Evolutionary conservation across 129 eudicot species (phyloP).

Genomic region (Centaurea solstitialis): DNA sequence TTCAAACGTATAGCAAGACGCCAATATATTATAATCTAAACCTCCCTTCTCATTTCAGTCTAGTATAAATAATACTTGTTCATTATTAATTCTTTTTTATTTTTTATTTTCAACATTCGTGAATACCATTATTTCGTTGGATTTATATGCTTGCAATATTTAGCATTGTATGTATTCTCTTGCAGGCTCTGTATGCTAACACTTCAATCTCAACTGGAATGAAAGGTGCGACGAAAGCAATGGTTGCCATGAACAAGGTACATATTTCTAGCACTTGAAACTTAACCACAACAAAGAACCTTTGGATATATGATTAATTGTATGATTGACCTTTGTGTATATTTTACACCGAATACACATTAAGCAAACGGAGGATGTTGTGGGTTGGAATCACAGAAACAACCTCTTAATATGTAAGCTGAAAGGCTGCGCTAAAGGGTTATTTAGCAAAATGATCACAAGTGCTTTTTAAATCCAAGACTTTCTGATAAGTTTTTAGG

Average conservation of each 20-base stretch:
- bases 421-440: background rate
- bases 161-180: background rate
- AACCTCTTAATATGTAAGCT: background rate
- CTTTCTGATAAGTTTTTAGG: background rate
- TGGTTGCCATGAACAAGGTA: conserved; percentile 97
- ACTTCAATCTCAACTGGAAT: conserved; percentile 93
- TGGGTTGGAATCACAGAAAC: background rate
- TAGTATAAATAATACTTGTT: background rate
- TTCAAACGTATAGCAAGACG: too few relatives aligned
- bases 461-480: background rate
- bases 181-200: conserved; percentile 85
- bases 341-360: background rate
- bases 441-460: background rate
- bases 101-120: background rate
- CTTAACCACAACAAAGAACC: background rate
- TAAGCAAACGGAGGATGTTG: background rate
- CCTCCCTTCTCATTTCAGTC: background rate
- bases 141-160: conserved; percentile 4
- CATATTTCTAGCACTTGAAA: background rate
- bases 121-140: background rate
- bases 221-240: conserved; percentile 99
- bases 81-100: background rate
- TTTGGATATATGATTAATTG: background rate
- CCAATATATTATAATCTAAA: background rate
- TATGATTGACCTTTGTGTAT: background rate